These are phyloP conservation scores for Aspergillus panamensis DNA, from an alignment of 495 filamentous ascomycete species.

Conservation along the genomic window DNA sequence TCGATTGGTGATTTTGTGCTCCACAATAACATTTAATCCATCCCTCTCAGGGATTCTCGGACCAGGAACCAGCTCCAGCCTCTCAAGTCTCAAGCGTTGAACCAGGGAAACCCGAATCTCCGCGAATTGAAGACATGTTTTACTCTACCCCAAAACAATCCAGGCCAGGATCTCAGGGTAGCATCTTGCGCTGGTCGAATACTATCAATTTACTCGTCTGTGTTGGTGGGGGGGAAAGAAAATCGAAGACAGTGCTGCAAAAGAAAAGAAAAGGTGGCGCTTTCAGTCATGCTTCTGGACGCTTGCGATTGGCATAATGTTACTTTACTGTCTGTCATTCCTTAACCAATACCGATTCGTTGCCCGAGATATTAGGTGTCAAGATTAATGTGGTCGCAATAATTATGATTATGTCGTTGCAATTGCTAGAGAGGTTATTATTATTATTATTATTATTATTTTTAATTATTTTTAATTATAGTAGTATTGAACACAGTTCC, in stretches of 20 bases:
- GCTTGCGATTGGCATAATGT: slow-evolving; percentile 20
- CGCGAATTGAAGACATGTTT: not conserved
- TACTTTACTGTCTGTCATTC: slow-evolving; percentile 21
- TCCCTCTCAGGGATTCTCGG: not conserved
- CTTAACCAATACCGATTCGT: slow-evolving; percentile 5
- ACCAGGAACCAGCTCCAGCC: not conserved
- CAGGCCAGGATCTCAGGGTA: slow-evolving; percentile 1
- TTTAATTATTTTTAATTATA: too few relatives aligned
- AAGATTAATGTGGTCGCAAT: slow-evolving; percentile 11
- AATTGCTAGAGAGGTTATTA: not conserved
- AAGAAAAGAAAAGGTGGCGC: slow-evolving; percentile 13
- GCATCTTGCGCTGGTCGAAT: not conserved
- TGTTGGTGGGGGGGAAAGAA: not conserved
- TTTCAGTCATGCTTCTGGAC: slow-evolving; percentile 15
- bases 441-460: too few relatives aligned
- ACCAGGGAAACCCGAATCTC: not conserved
- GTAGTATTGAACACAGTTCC: too few relatives aligned
- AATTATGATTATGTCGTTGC: not conserved
- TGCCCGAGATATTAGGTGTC: slow-evolving; percentile 9
- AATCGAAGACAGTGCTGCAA: not conserved
- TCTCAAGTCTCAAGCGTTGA: not conserved
- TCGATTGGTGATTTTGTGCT: slow-evolving; percentile 17
- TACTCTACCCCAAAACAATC: too few relatives aligned
- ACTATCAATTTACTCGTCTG: not conserved
- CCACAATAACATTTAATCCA: slow-evolving; percentile 8